A percentile compares a stretch with the other conserved stretches of the same genome.
phyloP scores from a whole-genome alignment of 1,139 yeast species.

The Geotrichum phurueaensis region DNA sequence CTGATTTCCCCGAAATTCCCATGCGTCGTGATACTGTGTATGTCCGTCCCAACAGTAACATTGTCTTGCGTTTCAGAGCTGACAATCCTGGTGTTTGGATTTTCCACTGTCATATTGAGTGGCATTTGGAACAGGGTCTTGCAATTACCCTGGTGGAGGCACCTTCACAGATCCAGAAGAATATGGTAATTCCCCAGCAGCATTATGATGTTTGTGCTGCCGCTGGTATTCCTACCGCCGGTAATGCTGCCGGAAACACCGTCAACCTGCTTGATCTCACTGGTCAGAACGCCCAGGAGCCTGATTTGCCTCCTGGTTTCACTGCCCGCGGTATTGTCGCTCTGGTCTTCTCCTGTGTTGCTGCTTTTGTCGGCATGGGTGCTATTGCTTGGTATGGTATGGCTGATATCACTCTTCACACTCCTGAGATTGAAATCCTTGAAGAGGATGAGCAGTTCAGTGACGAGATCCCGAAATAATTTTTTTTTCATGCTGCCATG shows the following conservation, averaged over 20 bases:
- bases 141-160: constrained; percentile 72
- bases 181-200: constrained; percentile 46
- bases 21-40: constrained; percentile 63
- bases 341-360: constrained; percentile 65
- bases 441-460: constrained; percentile 3
- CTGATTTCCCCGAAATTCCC: constrained; percentile 56
- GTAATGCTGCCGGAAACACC: constrained; percentile 84
- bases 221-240: constrained; percentile 46
- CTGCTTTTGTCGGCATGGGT: constrained; percentile 74
- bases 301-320: constrained; percentile 73
- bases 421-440: background rate
- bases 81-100: constrained; percentile 90
- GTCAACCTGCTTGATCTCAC: constrained; percentile 55
- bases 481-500: background rate
- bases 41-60: constrained; percentile 61
- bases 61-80: constrained; percentile 60
- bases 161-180: constrained; percentile 52
- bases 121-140: constrained; percentile 89
- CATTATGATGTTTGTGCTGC: constrained; percentile 58
- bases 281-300: constrained; percentile 65
- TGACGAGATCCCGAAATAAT: background rate
- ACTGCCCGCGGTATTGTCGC: constrained; percentile 89
- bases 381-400: constrained; percentile 78
- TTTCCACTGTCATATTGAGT: constrained; percentile 91
- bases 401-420: constrained; percentile 43